A percentile compares a stretch with the other conserved stretches of the same genome.
These are phyloP conservation scores for Trypanosoma mega DNA, from an alignment of 208 protist species.

Conservation along the genomic window DNA sequence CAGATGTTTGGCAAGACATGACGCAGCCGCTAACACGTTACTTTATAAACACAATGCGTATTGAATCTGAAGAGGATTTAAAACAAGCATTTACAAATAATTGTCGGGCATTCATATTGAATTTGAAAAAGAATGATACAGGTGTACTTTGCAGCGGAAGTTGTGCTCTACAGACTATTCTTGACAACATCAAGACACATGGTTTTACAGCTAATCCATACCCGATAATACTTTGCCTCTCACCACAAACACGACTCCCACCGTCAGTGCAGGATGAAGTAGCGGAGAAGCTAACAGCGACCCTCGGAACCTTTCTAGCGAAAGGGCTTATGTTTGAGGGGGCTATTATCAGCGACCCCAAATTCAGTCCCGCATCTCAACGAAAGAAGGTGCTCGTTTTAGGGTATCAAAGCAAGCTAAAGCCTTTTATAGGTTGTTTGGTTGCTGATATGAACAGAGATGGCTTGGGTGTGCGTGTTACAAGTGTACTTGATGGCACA, in stretches of 20 bases:
- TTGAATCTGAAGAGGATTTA: slow-evolving; percentile 69
- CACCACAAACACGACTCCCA: slow-evolving; percentile 39
- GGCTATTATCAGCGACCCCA: slow-evolving; percentile 82
- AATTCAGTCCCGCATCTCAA: slow-evolving; percentile 83
- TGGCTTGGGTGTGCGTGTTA: slow-evolving; percentile 84
- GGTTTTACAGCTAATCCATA: slow-evolving; percentile 76
- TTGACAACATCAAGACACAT: slow-evolving; percentile 68
- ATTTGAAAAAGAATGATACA: slow-evolving; percentile 40
- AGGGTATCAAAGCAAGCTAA: slow-evolving; percentile 62
- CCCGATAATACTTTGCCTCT: slow-evolving; percentile 80
- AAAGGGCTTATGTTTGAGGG: slow-evolving; percentile 90
- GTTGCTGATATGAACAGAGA: slow-evolving; percentile 90
- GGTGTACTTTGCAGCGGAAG: slow-evolving; percentile 57
- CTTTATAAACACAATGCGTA: slow-evolving; percentile 51
- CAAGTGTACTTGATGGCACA: slow-evolving; percentile 75
- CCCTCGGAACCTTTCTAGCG: slow-evolving; percentile 55
- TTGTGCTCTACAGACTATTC: slow-evolving; percentile 53
- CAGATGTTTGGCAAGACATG: slow-evolving; percentile 90
- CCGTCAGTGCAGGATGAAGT: slow-evolving; percentile 57
- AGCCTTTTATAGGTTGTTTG: slow-evolving; percentile 84
- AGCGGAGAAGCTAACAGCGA: slow-evolving; percentile 51
- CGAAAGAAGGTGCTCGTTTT: slow-evolving; percentile 83
- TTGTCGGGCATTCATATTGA: slow-evolving; percentile 54
- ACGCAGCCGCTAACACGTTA: slow-evolving; percentile 87
- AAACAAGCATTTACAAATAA: slow-evolving; percentile 39